Evolutionary conservation across 352 stramenopile genomes (phyloP).

Genomic region (Stramenopiles sp.): DNA sequence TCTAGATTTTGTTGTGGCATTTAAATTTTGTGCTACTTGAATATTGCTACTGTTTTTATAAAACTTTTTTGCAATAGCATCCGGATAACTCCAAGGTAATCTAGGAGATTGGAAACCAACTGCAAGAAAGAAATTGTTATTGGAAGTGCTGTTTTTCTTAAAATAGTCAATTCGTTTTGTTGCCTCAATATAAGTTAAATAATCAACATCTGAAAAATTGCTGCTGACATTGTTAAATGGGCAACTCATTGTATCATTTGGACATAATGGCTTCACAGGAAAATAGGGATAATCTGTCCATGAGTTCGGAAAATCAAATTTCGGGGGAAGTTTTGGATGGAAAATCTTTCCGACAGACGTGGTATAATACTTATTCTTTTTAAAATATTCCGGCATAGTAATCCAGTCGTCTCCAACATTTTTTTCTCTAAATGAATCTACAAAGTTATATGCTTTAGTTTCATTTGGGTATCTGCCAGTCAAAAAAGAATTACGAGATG

Average conservation of each 20-base stretch:
- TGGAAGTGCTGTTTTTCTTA: not conserved
- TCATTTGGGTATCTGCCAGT: constrained; percentile 11
- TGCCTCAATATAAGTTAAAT: not conserved
- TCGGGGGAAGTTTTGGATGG: constrained; percentile 11
- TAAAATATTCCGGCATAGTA: constrained; percentile 12
- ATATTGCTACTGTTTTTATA: no score
- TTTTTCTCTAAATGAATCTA: constrained; percentile 13
- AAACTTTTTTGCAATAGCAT: no score
- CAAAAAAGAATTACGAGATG: constrained; percentile 16
- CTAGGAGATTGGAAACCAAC: constrained; percentile 22
- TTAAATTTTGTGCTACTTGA: no score
- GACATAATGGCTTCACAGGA: no score
- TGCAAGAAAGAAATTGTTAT: constrained; percentile 16
- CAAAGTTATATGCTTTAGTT: constrained; percentile 12
- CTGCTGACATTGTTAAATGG: not conserved
- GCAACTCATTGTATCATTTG: no score
- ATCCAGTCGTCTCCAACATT: constrained; percentile 10
- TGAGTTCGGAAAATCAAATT: not conserved
- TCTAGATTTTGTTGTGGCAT: no score
- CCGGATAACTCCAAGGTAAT: constrained; percentile 15
- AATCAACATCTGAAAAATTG: no score
- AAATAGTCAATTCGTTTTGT: no score
- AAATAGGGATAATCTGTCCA: not conserved
- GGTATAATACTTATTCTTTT: not conserved
- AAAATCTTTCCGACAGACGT: constrained; percentile 16